Base-by-base conservation (phyloP, 2,329 filamentous ascomycete species). In the Magnaporthiopsis rhizophila region DNA sequence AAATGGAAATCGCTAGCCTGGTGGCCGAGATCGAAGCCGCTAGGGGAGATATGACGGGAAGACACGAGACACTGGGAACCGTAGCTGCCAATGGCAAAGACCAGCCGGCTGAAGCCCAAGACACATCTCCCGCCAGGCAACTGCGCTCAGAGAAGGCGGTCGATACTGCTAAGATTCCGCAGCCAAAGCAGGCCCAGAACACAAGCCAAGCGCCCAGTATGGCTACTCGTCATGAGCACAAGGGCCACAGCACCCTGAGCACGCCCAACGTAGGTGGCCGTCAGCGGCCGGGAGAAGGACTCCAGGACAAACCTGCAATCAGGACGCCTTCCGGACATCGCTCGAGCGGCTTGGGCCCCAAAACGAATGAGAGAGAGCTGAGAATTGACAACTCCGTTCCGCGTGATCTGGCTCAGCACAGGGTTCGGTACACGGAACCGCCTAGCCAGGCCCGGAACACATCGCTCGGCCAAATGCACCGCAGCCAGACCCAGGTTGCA, bases 1-100 rank as follows among this genome's bases (percentile, higher is more conserved):
- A 64, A 15, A 58, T 32, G 56, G 65, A 66, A 45, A 66, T 65
- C 32, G 30, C 30, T 13, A 62, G 56, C n/a, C 62, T 66, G 2
- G 65, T 65, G 45, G 62, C 64, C 30, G 65, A 60, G 13, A 53
- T 65, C 21, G 12, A 58, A 58, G 57, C 57, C 8, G 30, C 30
- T 21, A 45, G 2, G 13, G 45, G 45, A 24, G 30, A 38, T 28
- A n/a, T 3, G n/a, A 21, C 9, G n/a, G 45, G 45, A 53, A 24
- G 7, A 53, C 21, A 24, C 18, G n/a, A n/a, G 45, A 7, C 45
- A 8, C 18, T 53, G 45, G 45, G n/a, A 7, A 13, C 45, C 45
- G 21, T 24, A 24, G n/a, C 45, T 7, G 6, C 18, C 45, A 53
- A 24, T 7, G 18, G 18, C 45, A 11, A 53, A 9, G 8, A 24